Percentiles rank a stretch among this genome's conserved stretches.
phyloP scores from a whole-genome alignment of 257 asterid genomes.

The Striga asiatica region DNA sequence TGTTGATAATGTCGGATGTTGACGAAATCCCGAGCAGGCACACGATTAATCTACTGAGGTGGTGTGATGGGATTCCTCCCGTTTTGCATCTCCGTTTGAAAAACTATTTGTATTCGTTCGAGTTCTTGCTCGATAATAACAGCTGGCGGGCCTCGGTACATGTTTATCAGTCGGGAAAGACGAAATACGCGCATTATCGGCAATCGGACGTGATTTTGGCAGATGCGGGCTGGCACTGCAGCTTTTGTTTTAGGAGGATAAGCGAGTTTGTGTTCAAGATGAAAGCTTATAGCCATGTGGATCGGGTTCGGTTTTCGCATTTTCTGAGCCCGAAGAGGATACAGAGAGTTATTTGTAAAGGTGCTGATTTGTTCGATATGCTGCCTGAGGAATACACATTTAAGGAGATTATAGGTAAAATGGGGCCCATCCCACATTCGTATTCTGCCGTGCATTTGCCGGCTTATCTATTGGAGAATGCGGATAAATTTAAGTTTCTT shows the following conservation, averaged over 20 bases:
- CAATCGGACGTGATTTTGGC: slow-evolving; percentile 61
- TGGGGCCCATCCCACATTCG: slow-evolving; percentile 90
- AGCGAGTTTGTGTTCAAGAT: slow-evolving; percentile 77
- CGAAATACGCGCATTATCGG: slow-evolving; percentile 69
- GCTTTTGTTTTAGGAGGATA: slow-evolving; percentile 71
- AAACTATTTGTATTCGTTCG: slow-evolving; percentile 74
- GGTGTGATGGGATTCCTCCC: slow-evolving; percentile 75
- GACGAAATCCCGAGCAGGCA: slow-evolving; percentile 80
- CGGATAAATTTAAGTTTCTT: slow-evolving; percentile 51
- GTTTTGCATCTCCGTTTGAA: slow-evolving; percentile 66
- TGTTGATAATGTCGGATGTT: slow-evolving; percentile 83
- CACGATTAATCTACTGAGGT: slow-evolving; percentile 63
- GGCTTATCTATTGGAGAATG: slow-evolving; percentile 46
- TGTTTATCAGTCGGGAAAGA: slow-evolving; percentile 54
- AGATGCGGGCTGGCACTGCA: slow-evolving; percentile 92
- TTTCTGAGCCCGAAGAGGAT: slow-evolving; percentile 63
- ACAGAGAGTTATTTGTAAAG: slow-evolving; percentile 70
- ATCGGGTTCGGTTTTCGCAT: slow-evolving; percentile 73
- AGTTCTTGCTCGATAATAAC: slow-evolving; percentile 52
- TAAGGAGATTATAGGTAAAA: slow-evolving; percentile 63
- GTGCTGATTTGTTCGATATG: slow-evolving; percentile 83
- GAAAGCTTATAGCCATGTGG: slow-evolving; percentile 88
- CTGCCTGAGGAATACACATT: slow-evolving; percentile 83
- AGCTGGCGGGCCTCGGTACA: slow-evolving; percentile 94
- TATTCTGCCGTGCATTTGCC: slow-evolving; percentile 85